Conservation (phyloP, 352 stramenopile genomes). For the Plasmopara viticola region DNA sequence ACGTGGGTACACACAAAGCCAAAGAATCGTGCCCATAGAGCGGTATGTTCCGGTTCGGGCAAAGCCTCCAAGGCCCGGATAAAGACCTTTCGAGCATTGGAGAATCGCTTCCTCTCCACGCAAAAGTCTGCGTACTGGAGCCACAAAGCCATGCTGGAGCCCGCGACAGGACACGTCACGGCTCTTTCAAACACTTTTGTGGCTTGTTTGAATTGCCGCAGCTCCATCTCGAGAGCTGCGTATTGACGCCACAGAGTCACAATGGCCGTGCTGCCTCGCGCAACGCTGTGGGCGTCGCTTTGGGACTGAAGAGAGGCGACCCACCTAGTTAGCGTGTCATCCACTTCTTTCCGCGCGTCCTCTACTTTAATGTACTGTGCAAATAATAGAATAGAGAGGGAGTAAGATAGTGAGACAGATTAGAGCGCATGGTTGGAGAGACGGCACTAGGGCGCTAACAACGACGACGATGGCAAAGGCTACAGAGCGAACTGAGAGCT, state of each 20-base stretch:
- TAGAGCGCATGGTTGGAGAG: neutral
- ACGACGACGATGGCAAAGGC: constrained; percentile 1
- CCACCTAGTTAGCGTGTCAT: constrained; percentile 43
- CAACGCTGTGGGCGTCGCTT: constrained; percentile 8
- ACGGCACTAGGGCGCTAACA: neutral
- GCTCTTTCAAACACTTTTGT: constrained; percentile 73
- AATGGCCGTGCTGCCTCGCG: constrained; percentile 23
- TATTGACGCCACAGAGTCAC: constrained; percentile 51
- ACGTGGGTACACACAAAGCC: constrained; percentile 58
- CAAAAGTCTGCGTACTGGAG: constrained; percentile 70
- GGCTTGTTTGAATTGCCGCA: constrained; percentile 80
- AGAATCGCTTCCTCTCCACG: constrained; percentile 64
- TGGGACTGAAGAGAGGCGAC: constrained; percentile 16
- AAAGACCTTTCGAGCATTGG: constrained; percentile 72
- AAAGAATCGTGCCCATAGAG: constrained; percentile 51
- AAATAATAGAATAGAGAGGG: constrained; percentile 6
- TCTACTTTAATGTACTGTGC: constrained; percentile 62
- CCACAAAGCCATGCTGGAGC: constrained; percentile 34
- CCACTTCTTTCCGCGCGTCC: constrained; percentile 47
- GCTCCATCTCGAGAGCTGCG: constrained; percentile 66
- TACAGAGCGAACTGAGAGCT: constrained; percentile 8
- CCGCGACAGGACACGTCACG: constrained; percentile 42
- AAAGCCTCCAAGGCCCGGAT: constrained; percentile 46
- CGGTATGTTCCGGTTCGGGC: constrained; percentile 28
- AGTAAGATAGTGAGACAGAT: neutral